These are phyloP conservation scores for Durotheca rogersii DNA, from an alignment of 495 filamentous ascomycete species.

Conservation along the genomic window DNA sequence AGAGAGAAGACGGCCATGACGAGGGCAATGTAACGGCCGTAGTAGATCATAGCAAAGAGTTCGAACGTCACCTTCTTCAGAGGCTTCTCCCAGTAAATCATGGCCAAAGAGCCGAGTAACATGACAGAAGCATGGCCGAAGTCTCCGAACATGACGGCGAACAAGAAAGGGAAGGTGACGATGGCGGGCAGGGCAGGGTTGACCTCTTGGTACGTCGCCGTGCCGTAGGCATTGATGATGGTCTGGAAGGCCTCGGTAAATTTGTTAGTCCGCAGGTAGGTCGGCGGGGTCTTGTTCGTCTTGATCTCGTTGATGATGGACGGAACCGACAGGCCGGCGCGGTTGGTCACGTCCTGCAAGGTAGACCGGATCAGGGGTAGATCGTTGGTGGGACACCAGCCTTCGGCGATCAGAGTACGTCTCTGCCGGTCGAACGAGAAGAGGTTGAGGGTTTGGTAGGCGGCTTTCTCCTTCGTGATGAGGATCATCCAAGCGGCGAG, in stretches of 20 bases:
- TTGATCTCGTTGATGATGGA: constrained; percentile 97
- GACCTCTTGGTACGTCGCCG: constrained; percentile 93
- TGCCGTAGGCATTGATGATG: constrained; percentile 97
- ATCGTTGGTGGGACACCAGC: constrained; percentile 92
- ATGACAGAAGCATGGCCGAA: constrained; percentile 90
- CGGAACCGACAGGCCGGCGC: constrained; percentile 88
- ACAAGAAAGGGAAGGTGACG: constrained; percentile 96
- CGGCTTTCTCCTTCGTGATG: constrained; percentile 96
- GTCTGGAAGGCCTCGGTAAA: constrained; percentile 98
- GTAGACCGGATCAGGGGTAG: constrained; percentile 92
- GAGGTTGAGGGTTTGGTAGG: constrained; percentile 94
- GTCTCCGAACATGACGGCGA: constrained; percentile 99
- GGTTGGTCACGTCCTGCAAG: constrained; percentile 92
- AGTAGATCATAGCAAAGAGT: constrained; percentile 96
- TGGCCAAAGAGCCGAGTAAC: constrained; percentile 72
- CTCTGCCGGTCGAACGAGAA: constrained; percentile 95
- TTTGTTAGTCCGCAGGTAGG: constrained; percentile 94
- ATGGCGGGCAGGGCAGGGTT: constrained; percentile 95
- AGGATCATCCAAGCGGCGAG: constrained; percentile 95
- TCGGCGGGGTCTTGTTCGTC: constrained; percentile 95
- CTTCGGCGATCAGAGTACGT: constrained; percentile 96
- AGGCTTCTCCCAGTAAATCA: constrained; percentile 95
- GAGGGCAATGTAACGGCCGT: constrained; percentile 95
- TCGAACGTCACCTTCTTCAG: constrained; percentile 91
- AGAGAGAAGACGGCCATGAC: constrained; percentile 98